Evolutionary conservation across 169 alveolate species (phyloP).

Genomic region (Theileria sp.): DNA sequence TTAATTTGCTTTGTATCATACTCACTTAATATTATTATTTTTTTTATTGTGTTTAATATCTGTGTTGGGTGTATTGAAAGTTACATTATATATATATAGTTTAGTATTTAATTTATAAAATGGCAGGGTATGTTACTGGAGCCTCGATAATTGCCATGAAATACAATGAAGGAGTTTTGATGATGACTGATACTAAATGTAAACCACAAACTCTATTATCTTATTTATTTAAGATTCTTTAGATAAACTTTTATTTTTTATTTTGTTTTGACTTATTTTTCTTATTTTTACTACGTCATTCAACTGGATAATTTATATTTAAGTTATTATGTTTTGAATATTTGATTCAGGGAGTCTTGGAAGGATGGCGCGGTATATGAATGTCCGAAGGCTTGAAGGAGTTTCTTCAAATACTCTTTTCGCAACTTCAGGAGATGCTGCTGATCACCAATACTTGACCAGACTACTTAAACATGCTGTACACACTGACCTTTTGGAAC

Average conservation of each 20-base stretch:
- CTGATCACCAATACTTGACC: slow-evolving; percentile 64
- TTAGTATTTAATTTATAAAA: slow-evolving; percentile 1
- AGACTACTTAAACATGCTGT: slow-evolving; percentile 38
- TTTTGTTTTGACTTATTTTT: not conserved
- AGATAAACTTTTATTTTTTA: not conserved
- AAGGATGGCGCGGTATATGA: slow-evolving; percentile 25
- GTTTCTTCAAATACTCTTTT: slow-evolving; percentile 47
- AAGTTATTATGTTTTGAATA: not conserved
- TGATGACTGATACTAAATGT: slow-evolving; percentile 67
- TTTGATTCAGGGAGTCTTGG: slow-evolving; percentile 62
- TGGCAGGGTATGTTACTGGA: slow-evolving; percentile 62
- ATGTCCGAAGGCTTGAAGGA: slow-evolving; percentile 39
- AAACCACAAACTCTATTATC: not conserved
- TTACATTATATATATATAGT: slow-evolving; percentile 3
- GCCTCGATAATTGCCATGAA: slow-evolving; percentile 64
- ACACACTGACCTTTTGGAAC: slow-evolving; percentile 38
- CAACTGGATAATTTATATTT: not conserved
- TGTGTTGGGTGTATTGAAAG: slow-evolving; percentile 6
- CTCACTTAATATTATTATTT: not conserved
- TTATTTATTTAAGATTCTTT: not conserved
- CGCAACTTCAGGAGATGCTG: slow-evolving; percentile 67
- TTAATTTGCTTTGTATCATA: not conserved
- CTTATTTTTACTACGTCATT: not conserved
- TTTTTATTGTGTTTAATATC: not conserved
- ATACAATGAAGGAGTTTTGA: slow-evolving; percentile 60